Conservation (phyloP, 192 early-diverging fungal genomes). For the Phlyctochytrium arcticum region DNA sequence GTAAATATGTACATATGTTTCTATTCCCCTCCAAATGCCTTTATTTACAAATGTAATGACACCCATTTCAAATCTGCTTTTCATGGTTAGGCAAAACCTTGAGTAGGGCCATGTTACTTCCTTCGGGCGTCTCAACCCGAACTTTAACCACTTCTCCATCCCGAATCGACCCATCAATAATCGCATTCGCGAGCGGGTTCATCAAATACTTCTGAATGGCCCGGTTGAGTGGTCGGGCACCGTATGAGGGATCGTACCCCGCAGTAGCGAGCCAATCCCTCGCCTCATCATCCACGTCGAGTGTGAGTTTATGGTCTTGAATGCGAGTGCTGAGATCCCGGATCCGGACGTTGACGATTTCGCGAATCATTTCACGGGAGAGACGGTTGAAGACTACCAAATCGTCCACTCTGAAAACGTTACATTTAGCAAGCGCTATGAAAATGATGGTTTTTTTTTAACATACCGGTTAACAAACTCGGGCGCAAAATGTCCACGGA, state of each 20-base stretch:
- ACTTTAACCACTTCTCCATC: constrained; percentile 51
- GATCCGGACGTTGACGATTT: constrained; percentile 52
- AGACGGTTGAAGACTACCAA: constrained; percentile 76
- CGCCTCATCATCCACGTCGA: constrained; percentile 52
- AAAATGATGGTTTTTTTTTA: too few relatives aligned
- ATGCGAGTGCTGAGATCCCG: background rate
- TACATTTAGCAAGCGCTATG: constrained; percentile 86
- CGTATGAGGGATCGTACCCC: constrained; percentile 67
- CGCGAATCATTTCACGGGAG: constrained; percentile 38
- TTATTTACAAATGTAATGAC: too few relatives aligned
- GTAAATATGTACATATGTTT: too few relatives aligned
- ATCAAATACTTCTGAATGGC: constrained; percentile 58
- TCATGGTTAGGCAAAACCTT: background rate
- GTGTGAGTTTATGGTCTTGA: constrained; percentile 7
- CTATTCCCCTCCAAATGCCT: too few relatives aligned
- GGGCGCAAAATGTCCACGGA: constrained; percentile 64
- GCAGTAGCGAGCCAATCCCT: constrained; percentile 60
- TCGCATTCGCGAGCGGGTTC: constrained; percentile 48
- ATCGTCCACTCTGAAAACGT: constrained; percentile 56
- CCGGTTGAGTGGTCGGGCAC: constrained; percentile 66
- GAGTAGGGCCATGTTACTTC: background rate
- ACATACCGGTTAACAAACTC: constrained; percentile 78
- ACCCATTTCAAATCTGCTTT: too few relatives aligned
- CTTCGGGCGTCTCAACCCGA: background rate
- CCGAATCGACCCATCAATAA: constrained; percentile 53